Conservation (phyloP, 1,139 yeast species). For the Geotrichum fermentans region DNA sequence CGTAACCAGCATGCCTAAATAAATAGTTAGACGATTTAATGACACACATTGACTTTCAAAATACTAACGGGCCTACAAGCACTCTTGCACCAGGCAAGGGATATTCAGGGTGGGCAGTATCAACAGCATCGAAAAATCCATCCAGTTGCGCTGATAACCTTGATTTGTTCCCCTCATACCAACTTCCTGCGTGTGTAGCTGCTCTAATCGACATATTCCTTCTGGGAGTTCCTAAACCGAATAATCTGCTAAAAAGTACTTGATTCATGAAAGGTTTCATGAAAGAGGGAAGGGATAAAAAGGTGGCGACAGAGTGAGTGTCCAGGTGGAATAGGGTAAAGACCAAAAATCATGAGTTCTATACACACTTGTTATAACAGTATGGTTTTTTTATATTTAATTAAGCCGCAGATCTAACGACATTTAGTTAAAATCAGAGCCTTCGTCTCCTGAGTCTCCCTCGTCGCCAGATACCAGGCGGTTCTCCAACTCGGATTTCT, state of each 20-base stretch:
- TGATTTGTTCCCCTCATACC: conserved; percentile 59
- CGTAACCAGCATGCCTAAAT: conserved; percentile 76
- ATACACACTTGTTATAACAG: too few species aligned
- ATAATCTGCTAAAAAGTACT: not conserved
- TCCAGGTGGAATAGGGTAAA: conserved; percentile 6
- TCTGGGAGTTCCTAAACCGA: not conserved
- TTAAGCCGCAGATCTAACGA: not conserved
- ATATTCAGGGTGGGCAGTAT: conserved; percentile 25
- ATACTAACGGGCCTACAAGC: conserved; percentile 47
- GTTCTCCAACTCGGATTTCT: conserved; percentile 63
- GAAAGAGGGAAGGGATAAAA: not conserved
- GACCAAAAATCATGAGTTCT: not conserved
- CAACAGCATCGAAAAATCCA: conserved; percentile 38
- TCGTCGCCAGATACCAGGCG: conserved; percentile 58
- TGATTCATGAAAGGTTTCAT: not conserved
- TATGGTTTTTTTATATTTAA: not conserved
- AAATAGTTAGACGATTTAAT: conserved; percentile 11
- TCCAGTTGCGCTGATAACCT: conserved; percentile 49
- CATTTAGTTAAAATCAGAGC: conserved; percentile 38
- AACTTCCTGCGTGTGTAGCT: conserved; percentile 85
- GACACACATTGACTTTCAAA: not conserved
- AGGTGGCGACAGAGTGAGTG: not conserved
- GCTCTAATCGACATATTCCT: conserved; percentile 42
- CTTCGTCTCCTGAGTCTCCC: conserved; percentile 45
- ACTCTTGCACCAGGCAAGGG: conserved; percentile 58